Conservation (phyloP, 169 alveolate species). For the Plasmodium chabaudi region DNA sequence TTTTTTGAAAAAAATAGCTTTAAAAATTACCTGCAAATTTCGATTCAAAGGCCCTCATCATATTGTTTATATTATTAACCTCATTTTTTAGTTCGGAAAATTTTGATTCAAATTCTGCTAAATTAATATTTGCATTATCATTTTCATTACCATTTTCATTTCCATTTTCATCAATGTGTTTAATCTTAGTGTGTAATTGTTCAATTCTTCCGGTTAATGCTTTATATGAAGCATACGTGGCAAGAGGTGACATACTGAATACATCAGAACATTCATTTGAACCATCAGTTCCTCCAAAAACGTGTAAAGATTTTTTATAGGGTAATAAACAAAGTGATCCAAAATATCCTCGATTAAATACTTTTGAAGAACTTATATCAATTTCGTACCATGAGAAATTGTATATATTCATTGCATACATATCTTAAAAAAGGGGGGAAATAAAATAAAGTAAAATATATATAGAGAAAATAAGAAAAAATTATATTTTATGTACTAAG, state of each 20-base stretch:
- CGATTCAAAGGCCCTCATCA: constrained; percentile 70
- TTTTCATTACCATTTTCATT: not conserved
- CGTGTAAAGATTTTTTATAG: constrained; percentile 64
- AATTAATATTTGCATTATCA: constrained; percentile 11
- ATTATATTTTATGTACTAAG: too few relatives aligned
- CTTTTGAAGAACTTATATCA: constrained; percentile 60
- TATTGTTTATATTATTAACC: constrained; percentile 27
- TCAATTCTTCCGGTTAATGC: constrained; percentile 43
- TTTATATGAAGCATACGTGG: constrained; percentile 68
- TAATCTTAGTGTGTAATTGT: constrained; percentile 25
- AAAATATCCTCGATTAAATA: constrained; percentile 66
- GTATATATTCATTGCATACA: constrained; percentile 73
- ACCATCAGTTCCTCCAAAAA: constrained; percentile 70
- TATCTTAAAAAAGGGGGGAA: constrained; percentile 18
- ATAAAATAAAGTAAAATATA: not conserved
- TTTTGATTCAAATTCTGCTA: constrained; percentile 49
- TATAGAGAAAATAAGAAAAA: not conserved
- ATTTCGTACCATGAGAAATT: constrained; percentile 69
- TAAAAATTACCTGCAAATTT: constrained; percentile 37
- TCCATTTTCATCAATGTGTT: constrained; percentile 8
- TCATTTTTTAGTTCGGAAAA: constrained; percentile 60
- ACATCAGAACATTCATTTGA: constrained; percentile 45
- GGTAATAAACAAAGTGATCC: constrained; percentile 69
- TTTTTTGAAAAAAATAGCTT: not conserved
- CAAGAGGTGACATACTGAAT: constrained; percentile 71